A percentile compares a stretch with the other conserved stretches of the same genome.
phyloP scores from a whole-genome alignment of 1,284 basidiomycete genomes.

The Sanghuangporus sanghuang region DNA sequence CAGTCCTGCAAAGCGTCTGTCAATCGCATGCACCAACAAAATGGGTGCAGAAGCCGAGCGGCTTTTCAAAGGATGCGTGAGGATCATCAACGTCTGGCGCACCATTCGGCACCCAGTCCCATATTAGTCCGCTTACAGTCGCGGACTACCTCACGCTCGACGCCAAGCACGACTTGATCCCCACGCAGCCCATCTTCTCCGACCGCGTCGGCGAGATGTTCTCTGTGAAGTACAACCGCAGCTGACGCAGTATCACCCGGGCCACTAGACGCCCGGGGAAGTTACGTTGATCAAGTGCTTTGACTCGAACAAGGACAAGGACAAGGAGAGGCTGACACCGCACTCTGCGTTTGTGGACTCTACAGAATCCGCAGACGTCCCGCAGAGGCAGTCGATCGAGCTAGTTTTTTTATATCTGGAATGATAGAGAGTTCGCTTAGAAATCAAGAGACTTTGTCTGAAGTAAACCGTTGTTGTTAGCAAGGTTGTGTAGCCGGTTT shows the following conservation, averaged over 20 bases:
- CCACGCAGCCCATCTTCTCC: conserved; percentile 30
- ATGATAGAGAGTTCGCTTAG: not conserved
- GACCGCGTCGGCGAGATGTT: conserved; percentile 33
- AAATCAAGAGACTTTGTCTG: too few relatives aligned
- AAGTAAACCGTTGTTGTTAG: too few relatives aligned
- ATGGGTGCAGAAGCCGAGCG: conserved; percentile 41
- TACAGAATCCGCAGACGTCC: conserved; percentile 33
- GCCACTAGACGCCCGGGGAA: conserved; percentile 27
- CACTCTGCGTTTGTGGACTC: conserved; percentile 42
- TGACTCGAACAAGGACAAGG: conserved; percentile 34
- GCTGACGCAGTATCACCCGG: conserved; percentile 30
- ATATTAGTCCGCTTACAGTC: conserved; percentile 44
- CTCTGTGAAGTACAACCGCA: conserved; percentile 25
- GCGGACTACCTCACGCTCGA: conserved; percentile 40
- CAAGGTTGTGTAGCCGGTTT: too few relatives aligned
- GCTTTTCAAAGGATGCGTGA: conserved; percentile 46
- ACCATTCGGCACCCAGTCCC: conserved; percentile 41
- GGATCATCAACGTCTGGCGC: conserved; percentile 53
- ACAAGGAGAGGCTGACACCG: conserved; percentile 38
- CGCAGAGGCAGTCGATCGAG: conserved; percentile 39
- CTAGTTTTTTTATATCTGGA: conserved; percentile 33
- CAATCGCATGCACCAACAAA: conserved; percentile 50
- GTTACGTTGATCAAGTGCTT: conserved; percentile 29
- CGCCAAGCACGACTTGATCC: conserved; percentile 29
- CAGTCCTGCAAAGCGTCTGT: too few relatives aligned